Evolutionary conservation across 2,329 filamentous ascomycete genomes (phyloP).

Genomic region (Coccinonectria pachysandricola): DNA sequence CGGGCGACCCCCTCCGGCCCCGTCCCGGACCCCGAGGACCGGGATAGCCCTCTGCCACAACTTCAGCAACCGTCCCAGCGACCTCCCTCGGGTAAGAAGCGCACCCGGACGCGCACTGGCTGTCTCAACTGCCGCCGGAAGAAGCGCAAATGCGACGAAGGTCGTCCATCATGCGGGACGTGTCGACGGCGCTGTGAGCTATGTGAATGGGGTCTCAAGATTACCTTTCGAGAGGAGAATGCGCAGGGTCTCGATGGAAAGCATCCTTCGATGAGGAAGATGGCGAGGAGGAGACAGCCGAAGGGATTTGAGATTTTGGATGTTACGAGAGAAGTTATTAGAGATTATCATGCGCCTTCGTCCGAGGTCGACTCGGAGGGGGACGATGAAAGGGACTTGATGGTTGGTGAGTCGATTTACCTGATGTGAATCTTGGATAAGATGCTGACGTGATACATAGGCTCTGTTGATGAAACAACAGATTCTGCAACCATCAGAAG

Average conservation of each 20-base stretch:
- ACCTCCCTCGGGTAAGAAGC: conserved; percentile 14
- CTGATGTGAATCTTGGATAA: background rate
- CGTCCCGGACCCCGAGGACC: too few relatives aligned
- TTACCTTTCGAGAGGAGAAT: conserved; percentile 28
- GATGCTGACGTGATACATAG: background rate
- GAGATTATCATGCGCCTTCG: conserved; percentile 23
- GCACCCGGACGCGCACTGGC: conserved; percentile 24
- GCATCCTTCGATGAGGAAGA: conserved; percentile 26
- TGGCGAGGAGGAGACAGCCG: conserved; percentile 16
- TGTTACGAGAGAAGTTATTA: conserved; percentile 26
- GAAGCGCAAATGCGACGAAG: conserved; percentile 30
- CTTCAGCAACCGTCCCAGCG: too few relatives aligned
- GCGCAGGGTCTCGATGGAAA: conserved; percentile 21
- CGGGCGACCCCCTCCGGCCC: too few relatives aligned
- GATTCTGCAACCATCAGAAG: too few relatives aligned
- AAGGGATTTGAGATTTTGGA: conserved; percentile 27
- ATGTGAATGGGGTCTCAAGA: conserved; percentile 29
- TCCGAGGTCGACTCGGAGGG: conserved; percentile 9
- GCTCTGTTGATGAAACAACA: too few relatives aligned
- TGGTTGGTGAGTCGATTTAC: conserved; percentile 5
- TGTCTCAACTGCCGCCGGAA: conserved; percentile 29
- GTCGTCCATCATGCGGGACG: conserved; percentile 24
- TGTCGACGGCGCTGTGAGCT: conserved; percentile 22
- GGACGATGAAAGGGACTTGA: background rate
- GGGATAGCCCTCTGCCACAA: too few relatives aligned